These are phyloP conservation scores for Hypholoma fasciculare DNA, from an alignment of 768 basidiomycete species.

Conservation along the genomic window DNA sequence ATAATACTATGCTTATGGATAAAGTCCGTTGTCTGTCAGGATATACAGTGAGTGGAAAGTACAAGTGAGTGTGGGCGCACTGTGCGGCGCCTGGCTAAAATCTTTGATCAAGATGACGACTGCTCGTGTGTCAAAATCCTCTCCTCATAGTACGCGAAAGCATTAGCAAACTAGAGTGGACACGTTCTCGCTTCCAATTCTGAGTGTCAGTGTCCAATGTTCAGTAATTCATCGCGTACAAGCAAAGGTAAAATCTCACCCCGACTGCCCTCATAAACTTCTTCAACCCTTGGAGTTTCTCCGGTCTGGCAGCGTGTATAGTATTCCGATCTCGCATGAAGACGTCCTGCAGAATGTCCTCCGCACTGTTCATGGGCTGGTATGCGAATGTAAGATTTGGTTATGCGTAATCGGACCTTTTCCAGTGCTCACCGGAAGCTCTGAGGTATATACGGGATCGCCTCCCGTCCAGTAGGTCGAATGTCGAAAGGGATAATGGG, in stretches of 20 bases:
- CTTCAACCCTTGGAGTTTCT: conserved; percentile 10
- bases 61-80: no score
- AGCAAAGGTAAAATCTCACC: conserved; percentile 1
- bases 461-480: conserved; percentile 30
- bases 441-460: conserved; percentile 24
- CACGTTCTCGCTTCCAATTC: conserved; percentile 2
- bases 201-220: not conserved
- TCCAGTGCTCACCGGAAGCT: conserved; percentile 23
- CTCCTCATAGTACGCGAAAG: not conserved
- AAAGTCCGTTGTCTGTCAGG: no score
- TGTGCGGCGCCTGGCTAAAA: no score
- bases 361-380: conserved; percentile 33
- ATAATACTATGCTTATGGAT: no score
- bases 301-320: conserved; percentile 6
- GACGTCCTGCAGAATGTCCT: conserved; percentile 31
- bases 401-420: not conserved
- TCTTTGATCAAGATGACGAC: no score
- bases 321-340: conserved; percentile 26
- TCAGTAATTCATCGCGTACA: not conserved
- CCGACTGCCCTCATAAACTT: conserved; percentile 13
- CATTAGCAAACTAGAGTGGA: conserved; percentile 3
- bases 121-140: no score
- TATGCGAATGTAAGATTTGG: not conserved
- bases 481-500: conserved; percentile 29
- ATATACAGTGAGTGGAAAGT: no score